Evolutionary conservation across 805 yeast species (phyloP), one percentile per base, ranked within the genome.

Genomic region (Candida yuanshanica): DNA sequence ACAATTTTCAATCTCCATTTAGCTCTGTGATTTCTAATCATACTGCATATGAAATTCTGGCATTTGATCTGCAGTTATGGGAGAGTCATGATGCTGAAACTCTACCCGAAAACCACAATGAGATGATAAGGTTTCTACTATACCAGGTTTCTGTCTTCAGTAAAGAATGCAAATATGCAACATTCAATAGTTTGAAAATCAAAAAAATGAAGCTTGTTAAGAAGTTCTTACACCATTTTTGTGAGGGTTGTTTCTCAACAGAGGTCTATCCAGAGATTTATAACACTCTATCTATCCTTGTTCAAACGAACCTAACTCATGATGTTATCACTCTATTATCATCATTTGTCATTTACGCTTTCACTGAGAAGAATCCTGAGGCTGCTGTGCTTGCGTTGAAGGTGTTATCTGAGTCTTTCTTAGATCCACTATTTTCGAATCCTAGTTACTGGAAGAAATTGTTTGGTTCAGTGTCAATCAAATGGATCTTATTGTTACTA

Each of bases 51-150:
- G 69, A 75, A 26, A 60, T 68, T 2, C 56, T 87, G 34, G 67
- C 84, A 29, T 67, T 79, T 16, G 89, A 86, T 46, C 70, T 83
- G 46, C 83, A 78, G 41, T 63, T 77, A 17, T 81, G 86, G 77
- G 66, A 67, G 41, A 62, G 61, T 20, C 20, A 34, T 2, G 16
- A 21, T 4, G 17, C 27, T 17, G 49, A 44, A 5, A 46, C 49
- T n/a, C 44, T 48, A 1, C 39, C 39, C 12, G 47, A 48, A 2
- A 54, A 56, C 1, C 60, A 56, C 16, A 50, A 62, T 3, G 79
- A 75, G 31, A 66, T 79, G 0, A 63, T 79, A 39, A 64, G 75
- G 36, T 73, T 70, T 40, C 58, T 83, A 5, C 57, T 82, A 4
- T 72, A 72, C 45, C 91, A 83, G 47, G 65, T 83, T 36, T 69